Evolutionary conservation across 2,329 filamentous ascomycete species (phyloP), one percentile per base, ranked within the genome.

Genomic region (Ampelomyces quisqualis): DNA sequence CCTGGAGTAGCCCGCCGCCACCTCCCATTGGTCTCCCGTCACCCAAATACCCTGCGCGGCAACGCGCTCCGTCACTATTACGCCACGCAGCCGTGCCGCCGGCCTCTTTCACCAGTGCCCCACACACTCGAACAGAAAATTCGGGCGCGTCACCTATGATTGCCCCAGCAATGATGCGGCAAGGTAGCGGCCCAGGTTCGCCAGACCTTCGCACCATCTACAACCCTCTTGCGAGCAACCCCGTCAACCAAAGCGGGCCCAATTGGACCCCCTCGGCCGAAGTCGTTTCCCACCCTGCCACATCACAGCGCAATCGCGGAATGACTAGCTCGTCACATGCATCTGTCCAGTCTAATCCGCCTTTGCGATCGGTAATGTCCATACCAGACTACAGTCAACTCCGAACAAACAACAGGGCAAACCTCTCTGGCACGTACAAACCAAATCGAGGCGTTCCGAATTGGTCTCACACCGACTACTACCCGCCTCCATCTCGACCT

Each of bases 31-130:
- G 51, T 23, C 43, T 63, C n/a, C 68, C 70, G 19, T 68, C 69
- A 34, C 71, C 72, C 24, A 69, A 74, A 40, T 63, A 70, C 15
- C 58, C 65, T 17, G 57, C 69, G 9, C 65, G 72, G 17, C 69
- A 70, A 46, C 63, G 68, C 21, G 69, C 71, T 1, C 65, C 72
- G 13, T 65, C 68, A 9, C 64, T 69, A 20, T 63, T 73, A 39
- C 64, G 67, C 37, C 60, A 64, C 51, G 53, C 62, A 27, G 56
- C 57, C 5, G 46, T 59, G 3, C 53, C 60, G 20, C 60, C 63
- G 3, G 51, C 60, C 19, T 59, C 62, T 26, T 55, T n/a, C n/a
- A n/a, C n/a, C n/a, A n/a, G n/a, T n/a, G n/a, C n/a, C n/a, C n/a
- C n/a, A n/a, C n/a, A n/a, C n/a, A n/a, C n/a, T n/a, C n/a, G n/a